Conservation (phyloP, 1,139 yeast genomes). For the Kazachstania sp. region DNA sequence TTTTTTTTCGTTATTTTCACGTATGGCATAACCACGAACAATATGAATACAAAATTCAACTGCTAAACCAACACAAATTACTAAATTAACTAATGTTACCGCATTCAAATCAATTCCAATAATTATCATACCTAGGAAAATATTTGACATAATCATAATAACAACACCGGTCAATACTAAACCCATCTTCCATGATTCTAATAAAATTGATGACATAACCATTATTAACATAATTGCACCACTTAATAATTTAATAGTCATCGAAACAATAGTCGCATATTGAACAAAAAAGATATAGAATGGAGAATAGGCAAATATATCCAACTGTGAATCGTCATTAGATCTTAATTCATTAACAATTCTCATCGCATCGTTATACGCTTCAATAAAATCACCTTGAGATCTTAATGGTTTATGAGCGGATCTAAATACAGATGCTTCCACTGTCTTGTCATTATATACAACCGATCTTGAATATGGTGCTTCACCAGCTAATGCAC, state of each 20-base stretch:
- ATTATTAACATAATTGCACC: slow-evolving; percentile 52
- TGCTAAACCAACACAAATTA: slow-evolving; percentile 85
- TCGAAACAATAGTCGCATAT: slow-evolving; percentile 52
- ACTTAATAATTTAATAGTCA: slow-evolving; percentile 49
- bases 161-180: slow-evolving; percentile 51
- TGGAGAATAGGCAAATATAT: slow-evolving; percentile 85
- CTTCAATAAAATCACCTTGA: slow-evolving; percentile 74
- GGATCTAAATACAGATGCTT: slow-evolving; percentile 64
- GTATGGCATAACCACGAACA: slow-evolving; percentile 63
- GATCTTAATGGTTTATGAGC: slow-evolving; percentile 77
- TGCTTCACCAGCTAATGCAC: slow-evolving; percentile 94
- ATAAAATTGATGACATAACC: slow-evolving; percentile 43
- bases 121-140: slow-evolving; percentile 72
- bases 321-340: slow-evolving; percentile 24
- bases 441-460: slow-evolving; percentile 37
- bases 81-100: slow-evolving; percentile 75
- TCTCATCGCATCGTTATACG: slow-evolving; percentile 66
- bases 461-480: slow-evolving; percentile 65
- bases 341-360: slow-evolving; percentile 50
- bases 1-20: slow-evolving; percentile 37
- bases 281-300: slow-evolving; percentile 91
- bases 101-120: slow-evolving; percentile 80
- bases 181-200: slow-evolving; percentile 64
- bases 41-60: slow-evolving; percentile 90
- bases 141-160: slow-evolving; percentile 54